phyloP scores from a whole-genome alignment of 163 green algal species.

The Volvox carteri region DNA sequence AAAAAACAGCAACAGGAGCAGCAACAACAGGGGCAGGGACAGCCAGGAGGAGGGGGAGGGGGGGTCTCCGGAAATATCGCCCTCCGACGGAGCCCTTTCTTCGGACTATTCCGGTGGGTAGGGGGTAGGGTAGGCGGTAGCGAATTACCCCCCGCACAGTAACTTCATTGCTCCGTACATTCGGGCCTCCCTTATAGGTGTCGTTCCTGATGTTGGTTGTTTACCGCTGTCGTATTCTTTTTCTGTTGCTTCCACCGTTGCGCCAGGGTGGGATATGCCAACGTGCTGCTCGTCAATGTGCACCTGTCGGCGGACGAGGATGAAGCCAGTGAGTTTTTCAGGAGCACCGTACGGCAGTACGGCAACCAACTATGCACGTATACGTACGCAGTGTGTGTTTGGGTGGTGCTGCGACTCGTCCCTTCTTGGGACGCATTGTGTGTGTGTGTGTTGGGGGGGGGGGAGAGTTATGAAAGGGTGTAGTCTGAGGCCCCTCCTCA shows the following conservation, averaged over 20 bases:
- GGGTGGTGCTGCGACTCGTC: too few species aligned
- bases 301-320: slow-evolving; percentile 20
- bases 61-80: too few species aligned
- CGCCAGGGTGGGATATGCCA: slow-evolving; percentile 36
- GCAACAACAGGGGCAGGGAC: not conserved
- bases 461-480: too few species aligned
- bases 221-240: too few species aligned
- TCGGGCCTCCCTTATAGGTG: not conserved
- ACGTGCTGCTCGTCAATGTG: slow-evolving; percentile 53
- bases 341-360: not conserved
- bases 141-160: too few species aligned
- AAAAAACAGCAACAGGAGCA: too few species aligned
- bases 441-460: too few species aligned
- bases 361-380: not conserved
- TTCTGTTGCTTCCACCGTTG: not conserved
- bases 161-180: not conserved
- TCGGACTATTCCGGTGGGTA: slow-evolving; percentile 45
- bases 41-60: not conserved
- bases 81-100: slow-evolving; percentile 49
- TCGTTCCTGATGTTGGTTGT: too few species aligned
- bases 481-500: too few species aligned
- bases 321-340: slow-evolving; percentile 22
- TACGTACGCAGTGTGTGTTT: too few species aligned
- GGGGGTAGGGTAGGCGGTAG: too few species aligned
- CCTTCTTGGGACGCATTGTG: too few species aligned